These are phyloP conservation scores for Mortierella sp. DNA, from an alignment of 371 early-diverging fungal genomes.

Conservation along the genomic window DNA sequence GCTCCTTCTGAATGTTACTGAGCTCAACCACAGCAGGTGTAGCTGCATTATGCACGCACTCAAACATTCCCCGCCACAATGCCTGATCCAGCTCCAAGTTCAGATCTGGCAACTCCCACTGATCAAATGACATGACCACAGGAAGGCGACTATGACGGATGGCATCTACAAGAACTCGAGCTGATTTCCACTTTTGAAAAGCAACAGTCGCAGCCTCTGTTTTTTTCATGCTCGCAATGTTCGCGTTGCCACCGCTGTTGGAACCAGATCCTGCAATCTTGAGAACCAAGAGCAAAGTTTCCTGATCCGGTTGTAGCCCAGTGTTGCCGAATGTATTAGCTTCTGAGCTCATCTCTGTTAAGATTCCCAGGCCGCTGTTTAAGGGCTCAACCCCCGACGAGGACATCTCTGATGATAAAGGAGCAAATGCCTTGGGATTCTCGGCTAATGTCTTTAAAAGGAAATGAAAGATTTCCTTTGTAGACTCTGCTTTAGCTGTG, in stretches of 20 bases:
- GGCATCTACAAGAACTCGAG: slow-evolving; percentile 34
- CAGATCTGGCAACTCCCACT: slow-evolving; percentile 49
- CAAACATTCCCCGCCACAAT: slow-evolving; percentile 47
- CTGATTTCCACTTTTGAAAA: slow-evolving; percentile 19
- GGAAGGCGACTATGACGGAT: slow-evolving; percentile 51
- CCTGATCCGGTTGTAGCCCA: slow-evolving; percentile 35
- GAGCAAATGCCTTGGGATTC: slow-evolving; percentile 24
- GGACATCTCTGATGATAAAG: slow-evolving; percentile 1
- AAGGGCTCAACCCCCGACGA: slow-evolving; percentile 20
- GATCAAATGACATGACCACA: slow-evolving; percentile 38
- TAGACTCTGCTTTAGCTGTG: neutral
- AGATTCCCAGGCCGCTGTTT: slow-evolving; percentile 34
- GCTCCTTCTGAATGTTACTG: slow-evolving; percentile 10
- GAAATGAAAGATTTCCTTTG: slow-evolving; percentile 41
- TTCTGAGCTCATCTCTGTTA: slow-evolving; percentile 48
- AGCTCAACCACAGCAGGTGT: neutral
- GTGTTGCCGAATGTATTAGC: slow-evolving; percentile 34
- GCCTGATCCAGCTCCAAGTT: slow-evolving; percentile 27
- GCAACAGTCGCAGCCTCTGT: neutral
- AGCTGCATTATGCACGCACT: slow-evolving; percentile 23
- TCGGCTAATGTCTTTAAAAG: slow-evolving; percentile 29
- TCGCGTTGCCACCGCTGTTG: too few relatives aligned
- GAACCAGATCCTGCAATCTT: slow-evolving; percentile 22
- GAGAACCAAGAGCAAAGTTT: slow-evolving; percentile 35
- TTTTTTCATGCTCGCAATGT: neutral